These are phyloP conservation scores for Ogataea pilisensis DNA, from an alignment of 805 yeast genomes.

Conservation along the genomic window DNA sequence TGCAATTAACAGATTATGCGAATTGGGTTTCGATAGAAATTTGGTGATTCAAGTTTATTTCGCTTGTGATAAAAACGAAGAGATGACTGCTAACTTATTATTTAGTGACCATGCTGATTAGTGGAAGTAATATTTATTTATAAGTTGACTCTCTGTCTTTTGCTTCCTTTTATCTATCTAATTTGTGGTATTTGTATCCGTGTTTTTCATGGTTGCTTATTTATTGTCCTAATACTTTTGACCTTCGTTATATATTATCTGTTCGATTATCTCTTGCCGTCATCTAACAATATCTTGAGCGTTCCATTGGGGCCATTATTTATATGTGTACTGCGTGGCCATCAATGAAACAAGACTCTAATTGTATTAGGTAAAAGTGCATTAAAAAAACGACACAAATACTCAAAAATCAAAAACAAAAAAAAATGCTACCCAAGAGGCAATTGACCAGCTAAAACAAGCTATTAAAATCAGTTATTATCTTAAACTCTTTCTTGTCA, in stretches of 20 bases:
- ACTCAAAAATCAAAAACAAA: too few species aligned
- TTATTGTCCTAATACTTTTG: background rate
- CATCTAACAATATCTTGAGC: too few species aligned
- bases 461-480: conserved; percentile 30
- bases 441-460: too few species aligned
- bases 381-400: too few species aligned
- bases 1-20: conserved; percentile 87
- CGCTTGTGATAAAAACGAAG: conserved; percentile 98
- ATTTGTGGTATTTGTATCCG: background rate
- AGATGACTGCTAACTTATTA: conserved; percentile 88
- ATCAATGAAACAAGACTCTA: too few species aligned
- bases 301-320: too few species aligned
- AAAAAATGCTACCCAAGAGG: too few species aligned
- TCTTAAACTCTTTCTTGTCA: conserved; percentile 25
- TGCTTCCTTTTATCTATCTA: background rate
- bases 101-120: conserved; percentile 52
- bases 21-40: conserved; percentile 86
- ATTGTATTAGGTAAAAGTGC: too few species aligned
- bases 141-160: background rate
- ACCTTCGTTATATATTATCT: too few species aligned
- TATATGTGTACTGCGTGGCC: too few species aligned
- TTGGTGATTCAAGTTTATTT: conserved; percentile 89
- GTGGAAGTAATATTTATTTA: background rate
- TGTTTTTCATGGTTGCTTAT: background rate
- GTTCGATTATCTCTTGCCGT: too few species aligned